Evolutionary conservation across 1,139 yeast species (phyloP), one percentile per base, ranked within the genome.

Genomic region (Pichiaceae sp.): DNA sequence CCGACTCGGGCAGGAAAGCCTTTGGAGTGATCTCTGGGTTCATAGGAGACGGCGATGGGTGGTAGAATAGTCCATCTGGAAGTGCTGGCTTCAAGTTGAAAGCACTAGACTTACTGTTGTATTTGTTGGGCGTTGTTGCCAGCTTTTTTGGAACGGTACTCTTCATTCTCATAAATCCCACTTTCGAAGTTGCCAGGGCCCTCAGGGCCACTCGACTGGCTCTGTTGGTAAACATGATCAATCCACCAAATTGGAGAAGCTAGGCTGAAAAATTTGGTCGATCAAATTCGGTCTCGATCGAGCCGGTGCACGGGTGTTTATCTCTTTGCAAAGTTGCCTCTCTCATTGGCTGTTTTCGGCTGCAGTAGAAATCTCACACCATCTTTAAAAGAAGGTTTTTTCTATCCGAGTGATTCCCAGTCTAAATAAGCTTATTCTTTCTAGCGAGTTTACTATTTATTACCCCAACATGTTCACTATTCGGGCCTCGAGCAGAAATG

Each of bases 1-100:
- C 93, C 7, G 58, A 50, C 2, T 60, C 50, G 3, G 95, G 95
- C 38, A 85, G 60, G 54, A 85, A 85, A 4, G 78, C 77, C 44
- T 70, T 70, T 25, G 95, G 94, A 0, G 95, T 85, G 36, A 56
- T 46, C 37, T 47, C 46, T 11, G 56, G 61, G 33, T 45, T 53
- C 26, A 53, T 45, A 21, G 68, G 62, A 21, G 73, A 64, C 34
- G 80, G 77, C 11, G 75, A 62, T 29, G 79, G 78, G 27, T 64
- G 68, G 42, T 55, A 56, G 40, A 54, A 60, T 5, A 65, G 44
- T 2, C 70, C 70, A 21, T 52, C 43, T 17, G 62, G 61, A 17
- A 59, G 49, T 8, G 43, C 43, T 34, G 68, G 68, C 42, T 57
- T 59, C 29, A 60, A 37, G 35, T 59, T 60, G 46, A 54, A 60